Conservation (phyloP, 768 basidiomycete species). For the Amanita phalloides region DNA sequence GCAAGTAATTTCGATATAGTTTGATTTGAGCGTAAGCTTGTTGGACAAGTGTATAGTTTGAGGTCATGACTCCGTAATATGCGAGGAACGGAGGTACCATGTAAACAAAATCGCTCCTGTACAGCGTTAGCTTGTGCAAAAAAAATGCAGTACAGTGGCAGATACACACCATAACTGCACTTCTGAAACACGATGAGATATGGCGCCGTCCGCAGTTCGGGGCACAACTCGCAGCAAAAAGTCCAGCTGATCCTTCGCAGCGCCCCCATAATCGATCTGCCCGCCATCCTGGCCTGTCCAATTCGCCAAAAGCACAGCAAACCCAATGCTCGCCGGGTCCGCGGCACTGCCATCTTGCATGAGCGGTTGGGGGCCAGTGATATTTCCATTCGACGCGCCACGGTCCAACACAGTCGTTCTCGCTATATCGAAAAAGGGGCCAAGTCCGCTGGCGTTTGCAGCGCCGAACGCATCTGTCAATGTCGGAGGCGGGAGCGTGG, state of each 20-base stretch:
- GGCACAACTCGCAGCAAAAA: conserved; percentile 51
- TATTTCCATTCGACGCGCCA: conserved; percentile 26
- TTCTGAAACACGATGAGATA: conserved; percentile 63
- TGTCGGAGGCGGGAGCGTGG: conserved; percentile 25
- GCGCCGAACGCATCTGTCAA: conserved; percentile 16
- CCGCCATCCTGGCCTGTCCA: conserved; percentile 32
- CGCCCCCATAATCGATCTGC: conserved; percentile 42
- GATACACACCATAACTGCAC: conserved; percentile 59
- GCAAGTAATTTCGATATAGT: conserved; percentile 60
- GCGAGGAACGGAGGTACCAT: conserved; percentile 87
- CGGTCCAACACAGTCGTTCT: conserved; percentile 37
- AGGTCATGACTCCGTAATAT: conserved; percentile 60
- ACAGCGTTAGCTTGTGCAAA: background rate
- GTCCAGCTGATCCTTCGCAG: conserved; percentile 55
- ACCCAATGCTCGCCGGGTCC: conserved; percentile 74
- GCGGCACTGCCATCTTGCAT: conserved; percentile 49
- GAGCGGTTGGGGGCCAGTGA: conserved; percentile 46
- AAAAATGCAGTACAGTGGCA: background rate
- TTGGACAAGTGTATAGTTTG: conserved; percentile 45
- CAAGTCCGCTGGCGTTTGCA: conserved; percentile 21
- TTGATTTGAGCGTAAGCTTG: conserved; percentile 65
- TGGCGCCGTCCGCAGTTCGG: conserved; percentile 61
- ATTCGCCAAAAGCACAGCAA: conserved; percentile 50
- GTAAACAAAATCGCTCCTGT: conserved; percentile 70
- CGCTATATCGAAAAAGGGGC: conserved; percentile 49